A percentile compares a stretch with the other conserved stretches of the same genome.
These are phyloP conservation scores for Chaetomiaceae sp. DNA, from an alignment of 2,329 filamentous ascomycete genomes.

Conservation along the genomic window DNA sequence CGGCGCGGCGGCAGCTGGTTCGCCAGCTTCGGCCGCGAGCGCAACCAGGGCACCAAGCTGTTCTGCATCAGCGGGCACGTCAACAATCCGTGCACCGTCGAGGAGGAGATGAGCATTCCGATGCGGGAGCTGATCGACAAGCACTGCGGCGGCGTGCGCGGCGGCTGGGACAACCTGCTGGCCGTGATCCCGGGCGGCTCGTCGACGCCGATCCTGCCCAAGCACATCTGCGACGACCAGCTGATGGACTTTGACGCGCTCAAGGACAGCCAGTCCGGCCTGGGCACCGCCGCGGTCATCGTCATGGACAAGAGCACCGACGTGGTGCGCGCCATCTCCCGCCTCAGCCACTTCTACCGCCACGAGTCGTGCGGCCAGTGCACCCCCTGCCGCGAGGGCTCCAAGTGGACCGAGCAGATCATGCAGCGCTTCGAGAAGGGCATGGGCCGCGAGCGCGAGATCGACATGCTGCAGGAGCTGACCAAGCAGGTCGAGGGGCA, in stretches of 20 bases:
- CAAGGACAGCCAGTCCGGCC: conserved; percentile 95
- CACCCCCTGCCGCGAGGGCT: conserved; percentile 98
- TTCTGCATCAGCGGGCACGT: conserved; percentile 98
- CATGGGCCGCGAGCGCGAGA: conserved; percentile 81
- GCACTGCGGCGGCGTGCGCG: conserved; percentile 93
- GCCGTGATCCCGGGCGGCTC: conserved; percentile 95
- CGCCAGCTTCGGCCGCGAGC: conserved; percentile 85
- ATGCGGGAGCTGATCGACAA: conserved; percentile 94
- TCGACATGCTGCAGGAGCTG: conserved; percentile 98
- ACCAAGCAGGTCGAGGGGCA: conserved; percentile 99
- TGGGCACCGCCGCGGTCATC: conserved; percentile 94
- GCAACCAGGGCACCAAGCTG: conserved; percentile 95
- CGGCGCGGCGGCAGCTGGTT: conserved; percentile 92
- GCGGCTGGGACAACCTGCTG: conserved; percentile 95
- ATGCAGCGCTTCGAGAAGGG: conserved; percentile 95
- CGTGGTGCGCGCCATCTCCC: conserved; percentile 86
- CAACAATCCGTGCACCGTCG: conserved; percentile 96
- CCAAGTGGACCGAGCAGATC: conserved; percentile 99
- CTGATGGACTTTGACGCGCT: conserved; percentile 98
- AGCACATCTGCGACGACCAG: conserved; percentile 84
- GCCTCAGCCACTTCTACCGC: conserved; percentile 94
- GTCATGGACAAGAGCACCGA: conserved; percentile 99
- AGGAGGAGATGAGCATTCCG: conserved; percentile 99
- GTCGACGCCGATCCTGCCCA: conserved; percentile 91
- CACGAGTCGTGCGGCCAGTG: conserved; percentile 98